Evolutionary conservation across 2,329 filamentous ascomycete genomes (phyloP).

Genomic region (Fusarium hainanense): DNA sequence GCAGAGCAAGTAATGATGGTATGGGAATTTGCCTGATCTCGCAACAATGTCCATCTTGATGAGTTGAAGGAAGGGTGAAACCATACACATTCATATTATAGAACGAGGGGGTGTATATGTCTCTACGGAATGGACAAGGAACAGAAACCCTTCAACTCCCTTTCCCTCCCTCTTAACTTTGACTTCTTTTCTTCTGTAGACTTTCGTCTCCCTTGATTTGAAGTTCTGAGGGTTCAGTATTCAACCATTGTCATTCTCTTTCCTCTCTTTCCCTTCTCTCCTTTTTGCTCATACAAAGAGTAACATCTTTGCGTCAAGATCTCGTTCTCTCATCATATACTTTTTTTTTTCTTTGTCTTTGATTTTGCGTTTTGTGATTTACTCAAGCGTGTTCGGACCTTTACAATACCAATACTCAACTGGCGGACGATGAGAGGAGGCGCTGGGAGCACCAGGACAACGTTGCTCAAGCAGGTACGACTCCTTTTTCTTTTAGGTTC

Average conservation of each 20-base stretch:
- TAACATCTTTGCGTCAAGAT: slow-evolving; percentile 7
- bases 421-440: slow-evolving; percentile 21
- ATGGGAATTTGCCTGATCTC: slow-evolving; percentile 18
- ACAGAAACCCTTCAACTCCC: slow-evolving; percentile 1
- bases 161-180: slow-evolving; percentile 1
- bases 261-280: background rate
- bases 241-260: background rate
- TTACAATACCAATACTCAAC: background rate
- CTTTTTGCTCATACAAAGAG: slow-evolving; percentile 7
- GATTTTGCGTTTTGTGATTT: slow-evolving; percentile 11
- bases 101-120: slow-evolving; percentile 17
- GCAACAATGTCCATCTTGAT: slow-evolving; percentile 10
- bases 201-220: slow-evolving; percentile 6
- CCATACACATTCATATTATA: background rate
- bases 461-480: slow-evolving; percentile 34
- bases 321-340: background rate
- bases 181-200: background rate
- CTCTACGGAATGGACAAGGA: slow-evolving; percentile 14
- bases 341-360: slow-evolving; percentile 18
- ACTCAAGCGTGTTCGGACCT: slow-evolving; percentile 9
- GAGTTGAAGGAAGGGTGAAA: slow-evolving; percentile 16
- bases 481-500: background rate
- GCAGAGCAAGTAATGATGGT: background rate
- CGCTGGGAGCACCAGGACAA: slow-evolving; percentile 25
- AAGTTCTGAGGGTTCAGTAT: slow-evolving; percentile 1